Conservation (phyloP, 768 basidiomycete genomes). For the Boletus reticulatus region DNA sequence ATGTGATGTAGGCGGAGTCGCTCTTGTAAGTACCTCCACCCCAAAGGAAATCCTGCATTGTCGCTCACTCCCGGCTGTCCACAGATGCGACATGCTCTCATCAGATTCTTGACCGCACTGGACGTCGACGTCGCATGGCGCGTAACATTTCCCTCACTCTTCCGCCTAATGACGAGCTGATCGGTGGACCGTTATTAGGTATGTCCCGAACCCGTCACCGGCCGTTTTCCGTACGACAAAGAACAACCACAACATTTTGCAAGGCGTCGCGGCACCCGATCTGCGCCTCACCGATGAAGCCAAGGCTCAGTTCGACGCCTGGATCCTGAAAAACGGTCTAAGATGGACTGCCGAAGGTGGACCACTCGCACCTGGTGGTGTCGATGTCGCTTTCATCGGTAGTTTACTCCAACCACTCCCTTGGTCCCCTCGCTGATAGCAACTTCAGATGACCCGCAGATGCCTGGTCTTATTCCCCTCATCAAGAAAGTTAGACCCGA, state of each 20-base stretch:
- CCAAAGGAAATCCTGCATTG: constrained; percentile 8
- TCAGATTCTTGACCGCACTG: constrained; percentile 76
- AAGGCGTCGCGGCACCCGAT: constrained; percentile 83
- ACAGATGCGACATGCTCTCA: constrained; percentile 91
- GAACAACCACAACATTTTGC: constrained; percentile 94
- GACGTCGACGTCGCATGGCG: constrained; percentile 86
- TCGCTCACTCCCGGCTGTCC: constrained; percentile 18
- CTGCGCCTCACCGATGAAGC: constrained; percentile 76
- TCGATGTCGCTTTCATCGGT: constrained; percentile 90
- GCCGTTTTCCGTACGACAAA: constrained; percentile 90
- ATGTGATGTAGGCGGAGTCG: constrained; percentile 73
- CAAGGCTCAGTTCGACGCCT: constrained; percentile 78
- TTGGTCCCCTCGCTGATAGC: constrained; percentile 7
- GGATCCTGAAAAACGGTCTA: constrained; percentile 88
- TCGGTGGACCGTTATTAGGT: constrained; percentile 46
- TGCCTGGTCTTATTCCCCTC: constrained; percentile 91
- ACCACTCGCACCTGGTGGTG: constrained; percentile 77
- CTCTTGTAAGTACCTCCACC: constrained; percentile 61
- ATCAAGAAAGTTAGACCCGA: constrained; percentile 84
- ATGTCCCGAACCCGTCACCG: constrained; percentile 86
- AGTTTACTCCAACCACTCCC: constrained; percentile 8
- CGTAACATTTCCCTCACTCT: constrained; percentile 25
- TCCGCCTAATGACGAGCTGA: constrained; percentile 2
- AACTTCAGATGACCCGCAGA: constrained; percentile 77
- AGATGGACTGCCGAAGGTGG: constrained; percentile 87